Percentiles rank a stretch among this genome's conserved stretches.
Conservation (phyloP, 768 basidiomycete species). For the Lactifluus hygrophoroides region DNA sequence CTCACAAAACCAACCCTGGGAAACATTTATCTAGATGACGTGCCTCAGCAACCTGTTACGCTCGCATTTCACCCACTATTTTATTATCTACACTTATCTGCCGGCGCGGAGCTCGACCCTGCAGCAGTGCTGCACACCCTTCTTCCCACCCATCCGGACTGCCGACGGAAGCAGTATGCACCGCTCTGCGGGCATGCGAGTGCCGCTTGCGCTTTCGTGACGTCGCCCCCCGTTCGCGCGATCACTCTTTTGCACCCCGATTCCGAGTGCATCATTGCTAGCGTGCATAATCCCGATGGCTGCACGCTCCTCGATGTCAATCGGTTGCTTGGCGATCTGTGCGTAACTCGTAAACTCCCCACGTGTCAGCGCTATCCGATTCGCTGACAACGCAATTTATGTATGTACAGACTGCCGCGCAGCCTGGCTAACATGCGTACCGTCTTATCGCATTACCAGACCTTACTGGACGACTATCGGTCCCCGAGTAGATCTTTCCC, state of each 20-base stretch:
- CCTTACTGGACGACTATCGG: constrained; percentile 16
- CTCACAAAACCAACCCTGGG: not conserved
- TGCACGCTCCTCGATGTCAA: constrained; percentile 21
- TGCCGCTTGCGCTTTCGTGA: constrained; percentile 16
- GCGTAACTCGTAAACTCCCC: not conserved
- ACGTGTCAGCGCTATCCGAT: not conserved
- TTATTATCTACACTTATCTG: constrained; percentile 19
- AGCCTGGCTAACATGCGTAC: constrained; percentile 16
- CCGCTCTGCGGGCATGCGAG: constrained; percentile 16
- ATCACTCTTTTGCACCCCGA: constrained; percentile 15
- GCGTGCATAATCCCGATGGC: constrained; percentile 19
- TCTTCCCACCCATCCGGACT: constrained; percentile 19
- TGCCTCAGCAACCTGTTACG: constrained; percentile 2
- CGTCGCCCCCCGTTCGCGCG: constrained; percentile 16
- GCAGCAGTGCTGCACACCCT: constrained; percentile 9
- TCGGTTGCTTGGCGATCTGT: constrained; percentile 20
- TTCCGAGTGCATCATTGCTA: constrained; percentile 13
- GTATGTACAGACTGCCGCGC: constrained; percentile 12
- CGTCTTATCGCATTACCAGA: constrained; percentile 18
- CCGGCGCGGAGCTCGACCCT: constrained; percentile 14
- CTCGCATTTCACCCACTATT: constrained; percentile 21
- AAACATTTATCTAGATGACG: constrained; percentile 1
- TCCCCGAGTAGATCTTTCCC: not conserved
- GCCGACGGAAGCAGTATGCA: constrained; percentile 16
- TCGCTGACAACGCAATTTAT: not conserved